Percentiles rank a stretch among this genome's conserved stretches.
These are phyloP conservation scores for Hansenula lynferdii DNA, from an alignment of 1,139 yeast species.

Conservation along the genomic window DNA sequence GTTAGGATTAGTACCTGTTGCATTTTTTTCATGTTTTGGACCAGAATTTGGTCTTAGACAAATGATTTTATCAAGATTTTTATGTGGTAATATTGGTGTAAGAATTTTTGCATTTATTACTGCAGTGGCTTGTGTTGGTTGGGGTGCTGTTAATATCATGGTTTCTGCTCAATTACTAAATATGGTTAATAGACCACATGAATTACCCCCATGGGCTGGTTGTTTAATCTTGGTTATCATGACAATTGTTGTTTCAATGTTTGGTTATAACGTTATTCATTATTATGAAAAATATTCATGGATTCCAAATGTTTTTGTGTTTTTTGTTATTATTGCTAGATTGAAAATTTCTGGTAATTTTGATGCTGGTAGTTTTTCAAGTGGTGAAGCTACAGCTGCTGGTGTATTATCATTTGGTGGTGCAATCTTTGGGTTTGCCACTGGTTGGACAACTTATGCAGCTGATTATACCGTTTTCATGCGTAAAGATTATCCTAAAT, in stretches of 20 bases:
- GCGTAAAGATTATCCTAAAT: slow-evolving; percentile 52
- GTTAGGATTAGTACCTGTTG: slow-evolving; percentile 75
- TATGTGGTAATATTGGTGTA: slow-evolving; percentile 72
- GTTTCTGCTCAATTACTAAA: slow-evolving; percentile 82
- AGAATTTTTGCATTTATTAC: slow-evolving; percentile 76
- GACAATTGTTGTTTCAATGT: slow-evolving; percentile 74
- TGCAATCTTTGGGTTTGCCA: slow-evolving; percentile 81
- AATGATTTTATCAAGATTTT: slow-evolving; percentile 74
- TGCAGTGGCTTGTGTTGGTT: slow-evolving; percentile 85
- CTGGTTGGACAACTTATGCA: slow-evolving; percentile 95
- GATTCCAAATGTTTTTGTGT: slow-evolving; percentile 74
- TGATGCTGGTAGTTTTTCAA: slow-evolving; percentile 32
- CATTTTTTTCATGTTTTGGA: slow-evolving; percentile 79
- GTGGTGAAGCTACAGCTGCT: slow-evolving; percentile 65
- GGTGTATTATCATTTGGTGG: slow-evolving; percentile 80
- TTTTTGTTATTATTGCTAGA: slow-evolving; percentile 75
- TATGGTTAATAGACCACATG: slow-evolving; percentile 56
- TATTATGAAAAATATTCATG: slow-evolving; percentile 81
- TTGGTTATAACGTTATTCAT: slow-evolving; percentile 84
- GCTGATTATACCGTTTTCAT: slow-evolving; percentile 91
- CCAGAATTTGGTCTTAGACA: slow-evolving; percentile 85
- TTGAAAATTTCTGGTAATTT: slow-evolving; percentile 64
- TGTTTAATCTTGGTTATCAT: slow-evolving; percentile 66
- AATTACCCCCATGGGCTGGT: slow-evolving; percentile 88
- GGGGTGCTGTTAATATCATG: slow-evolving; percentile 94